Evolutionary conservation across 768 basidiomycete species (phyloP), one percentile per base, ranked within the genome.

Genomic region (Dendrothele bispora): DNA sequence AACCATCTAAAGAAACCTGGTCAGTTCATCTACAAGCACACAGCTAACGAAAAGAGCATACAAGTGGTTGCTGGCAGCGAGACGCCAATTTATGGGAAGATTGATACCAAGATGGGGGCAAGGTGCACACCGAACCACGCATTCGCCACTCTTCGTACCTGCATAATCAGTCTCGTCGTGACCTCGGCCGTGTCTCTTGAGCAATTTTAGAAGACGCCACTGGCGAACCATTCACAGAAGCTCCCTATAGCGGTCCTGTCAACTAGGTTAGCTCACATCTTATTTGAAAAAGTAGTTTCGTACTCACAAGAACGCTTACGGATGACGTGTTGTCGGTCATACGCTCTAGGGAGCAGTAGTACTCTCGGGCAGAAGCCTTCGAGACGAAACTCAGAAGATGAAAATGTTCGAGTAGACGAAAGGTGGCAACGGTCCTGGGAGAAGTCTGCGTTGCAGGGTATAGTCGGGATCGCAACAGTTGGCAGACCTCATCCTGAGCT

Each of bases 1-100:
- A 65, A 25, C 62, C 64, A 69, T 43, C 66, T 67, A n/a, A n/a
- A n/a, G n/a, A 32, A 32, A n/a, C 26, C 24, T 5, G 20, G 15
- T 12, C 4, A 22, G 15, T n/a, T n/a, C n/a, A n/a, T n/a, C n/a
- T n/a, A n/a, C n/a, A n/a, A n/a, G n/a, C n/a, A n/a, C n/a, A n/a
- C n/a, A n/a, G n/a, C n/a, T n/a, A n/a, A n/a, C n/a, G n/a, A n/a
- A n/a, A n/a, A n/a, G n/a, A n/a, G n/a, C n/a, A n/a, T n/a, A n/a
- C n/a, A n/a, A n/a, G n/a, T n/a, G n/a, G n/a, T n/a, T n/a, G n/a
- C n/a, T n/a, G n/a, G n/a, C n/a, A n/a, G n/a, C n/a, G n/a, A n/a
- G n/a, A n/a, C n/a, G n/a, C n/a, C n/a, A n/a, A n/a, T n/a, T n/a
- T n/a, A n/a, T n/a, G n/a, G 57, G 57, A 4, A 61, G 26, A 32